Conservation (phyloP, 257 asterid species). For the Anisodus acutangulus region DNA sequence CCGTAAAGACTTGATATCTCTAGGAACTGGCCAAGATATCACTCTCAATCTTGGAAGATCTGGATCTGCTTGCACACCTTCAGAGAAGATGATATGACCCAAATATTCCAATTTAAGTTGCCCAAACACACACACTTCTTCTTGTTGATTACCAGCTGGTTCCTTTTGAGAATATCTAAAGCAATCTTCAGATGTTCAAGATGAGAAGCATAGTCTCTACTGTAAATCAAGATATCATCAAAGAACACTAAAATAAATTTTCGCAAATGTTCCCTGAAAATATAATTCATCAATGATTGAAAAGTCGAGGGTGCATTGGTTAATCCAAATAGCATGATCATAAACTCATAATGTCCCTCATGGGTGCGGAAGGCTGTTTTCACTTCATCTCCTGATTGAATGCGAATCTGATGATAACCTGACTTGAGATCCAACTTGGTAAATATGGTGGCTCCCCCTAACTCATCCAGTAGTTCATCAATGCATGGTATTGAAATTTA, state of each 20-base stretch:
- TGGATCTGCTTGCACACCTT: not conserved
- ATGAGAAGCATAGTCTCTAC: not conserved
- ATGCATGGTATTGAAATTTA: not conserved
- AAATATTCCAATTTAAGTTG: not conserved
- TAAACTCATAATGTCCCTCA: not conserved
- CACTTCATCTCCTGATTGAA: not conserved
- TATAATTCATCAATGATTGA: not conserved
- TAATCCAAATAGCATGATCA: not conserved
- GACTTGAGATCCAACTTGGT: constrained; percentile 4
- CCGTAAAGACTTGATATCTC: too few species aligned
- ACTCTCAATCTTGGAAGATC: not conserved
- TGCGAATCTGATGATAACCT: not conserved
- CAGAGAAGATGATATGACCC: not conserved
- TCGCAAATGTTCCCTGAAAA: not conserved
- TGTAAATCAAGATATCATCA: constrained; percentile 14
- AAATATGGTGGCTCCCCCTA: not conserved
- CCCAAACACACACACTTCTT: not conserved
- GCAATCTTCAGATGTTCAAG: not conserved
- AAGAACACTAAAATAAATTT: not conserved
- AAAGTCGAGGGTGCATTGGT: not conserved
- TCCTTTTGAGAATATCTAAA: not conserved
- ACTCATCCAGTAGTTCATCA: not conserved
- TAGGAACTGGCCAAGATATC: not conserved
- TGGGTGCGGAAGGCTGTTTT: not conserved
- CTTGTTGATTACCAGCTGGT: not conserved